Base-by-base conservation (phyloP, 2,329 filamentous ascomycete genomes). In the Claviceps pazoutovae region DNA sequence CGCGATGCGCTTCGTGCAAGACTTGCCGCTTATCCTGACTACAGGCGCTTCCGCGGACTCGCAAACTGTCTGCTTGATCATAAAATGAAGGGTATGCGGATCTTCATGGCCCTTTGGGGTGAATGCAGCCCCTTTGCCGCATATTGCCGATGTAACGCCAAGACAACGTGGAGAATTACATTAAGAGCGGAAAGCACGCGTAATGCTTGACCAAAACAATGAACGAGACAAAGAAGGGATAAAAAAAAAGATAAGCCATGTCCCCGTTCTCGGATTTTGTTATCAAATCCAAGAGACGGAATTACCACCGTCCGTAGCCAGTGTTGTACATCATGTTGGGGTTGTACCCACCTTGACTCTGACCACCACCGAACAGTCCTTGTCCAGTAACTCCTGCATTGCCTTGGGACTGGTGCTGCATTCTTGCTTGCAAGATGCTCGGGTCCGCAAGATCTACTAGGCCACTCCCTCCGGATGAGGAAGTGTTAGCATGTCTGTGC, bases 401-500 rank as follows among this genome's bases (percentile, higher is more conserved):
- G 74, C 82, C 85, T 74, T 86, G 83, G 64, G 82, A 78, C 74
- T 85, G 82, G 75, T 93, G 87, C 73, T 94, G 90, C 79, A 95
- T 86, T 80, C 90, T 88, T 72, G 88, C 88, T 78, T 95, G 90
- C 79, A 97, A 83, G 80, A 96, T 96, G 80, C 88, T 95, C 80
- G 91, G 91, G 88, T 97, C 90, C 79, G 87, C 88, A 90, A 95
- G 88, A 94, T 97, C 90, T 78, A 94, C 90, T 91, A 96, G 83
- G 78, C 88, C 90, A 87, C 88, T 88, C 82, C 89, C 90, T 78
- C 86, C 86, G 83, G 89, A 95, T 83, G 91, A 97, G 87, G 90
- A 95, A 91, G 91, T 96, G 88, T 96, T 95, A 93, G 89, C 91
- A 84, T 96, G 90, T 84, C 90, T 94, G 80, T 96, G 91, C 88